These are phyloP conservation scores for Silene coronaria DNA, from an alignment of 179 eudicot genomes.

Conservation along the genomic window DNA sequence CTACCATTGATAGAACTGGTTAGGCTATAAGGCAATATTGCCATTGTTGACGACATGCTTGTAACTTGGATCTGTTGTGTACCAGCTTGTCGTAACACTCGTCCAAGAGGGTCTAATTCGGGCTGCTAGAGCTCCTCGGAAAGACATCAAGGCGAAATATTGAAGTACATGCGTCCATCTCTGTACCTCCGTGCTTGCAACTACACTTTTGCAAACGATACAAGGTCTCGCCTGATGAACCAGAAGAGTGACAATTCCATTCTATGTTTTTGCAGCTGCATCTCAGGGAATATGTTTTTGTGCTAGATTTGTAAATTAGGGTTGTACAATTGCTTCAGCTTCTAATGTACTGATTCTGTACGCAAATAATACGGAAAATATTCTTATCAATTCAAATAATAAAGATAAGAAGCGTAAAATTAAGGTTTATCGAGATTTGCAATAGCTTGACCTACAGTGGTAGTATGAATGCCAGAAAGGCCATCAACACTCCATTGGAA, in stretches of 20 bases:
- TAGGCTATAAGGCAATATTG: not conserved
- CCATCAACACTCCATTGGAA: too few relatives aligned
- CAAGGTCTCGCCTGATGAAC: too few relatives aligned
- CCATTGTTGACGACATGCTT: not conserved
- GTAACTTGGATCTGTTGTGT: not conserved
- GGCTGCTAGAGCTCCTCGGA: slow-evolving; percentile 29
- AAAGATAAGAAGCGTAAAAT: not conserved
- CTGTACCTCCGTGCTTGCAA: too few relatives aligned
- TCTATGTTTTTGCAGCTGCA: not conserved
- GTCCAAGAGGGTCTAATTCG: slow-evolving; percentile 64
- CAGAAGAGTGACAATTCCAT: not conserved
- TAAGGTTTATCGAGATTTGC: not conserved
- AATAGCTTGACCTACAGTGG: too few relatives aligned
- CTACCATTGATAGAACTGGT: too few relatives aligned
- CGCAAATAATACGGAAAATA: not conserved
- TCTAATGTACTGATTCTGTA: not conserved
- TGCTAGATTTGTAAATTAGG: too few relatives aligned
- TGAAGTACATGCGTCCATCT: not conserved
- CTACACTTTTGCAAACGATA: too few relatives aligned
- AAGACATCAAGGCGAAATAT: slow-evolving; percentile 36
- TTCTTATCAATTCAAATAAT: not conserved
- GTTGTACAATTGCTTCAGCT: not conserved
- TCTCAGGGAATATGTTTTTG: not conserved
- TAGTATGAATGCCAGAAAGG: too few relatives aligned
- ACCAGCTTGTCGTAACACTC: slow-evolving; percentile 60